Evolutionary conservation across 768 basidiomycete species (phyloP), one percentile per base, ranked within the genome.

Genomic region (Solioccasus polychromus): DNA sequence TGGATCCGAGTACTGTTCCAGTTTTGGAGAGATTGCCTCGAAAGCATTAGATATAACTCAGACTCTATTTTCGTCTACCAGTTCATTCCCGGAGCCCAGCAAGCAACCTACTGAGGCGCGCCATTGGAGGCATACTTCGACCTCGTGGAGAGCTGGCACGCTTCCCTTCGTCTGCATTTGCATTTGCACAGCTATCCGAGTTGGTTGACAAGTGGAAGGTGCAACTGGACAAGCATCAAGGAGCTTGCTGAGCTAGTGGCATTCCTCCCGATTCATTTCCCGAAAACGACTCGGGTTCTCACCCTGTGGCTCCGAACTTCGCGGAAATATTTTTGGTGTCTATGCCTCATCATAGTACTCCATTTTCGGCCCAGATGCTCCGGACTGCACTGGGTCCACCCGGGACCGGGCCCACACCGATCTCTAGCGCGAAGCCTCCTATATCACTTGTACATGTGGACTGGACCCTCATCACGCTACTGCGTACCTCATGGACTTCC

Each of bases 151-250:
- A n/a, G n/a, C n/a, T n/a, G n/a, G n/a, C n/a, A n/a, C n/a, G n/a
- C n/a, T n/a, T n/a, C n/a, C n/a, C n/a, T 44, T 30, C 40, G 2
- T 51, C 42, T 10, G 42, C 39, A 18, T 23, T 35, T 17, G 36
- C 46, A 2, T 45, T 54, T 36, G 28, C 34, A 18, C 39, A 53
- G 18, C 11, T 54, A 14, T 39, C 35, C 15, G 11, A 4, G 12
- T 24, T 46, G 3, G 42, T 36, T 18, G 38, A 24, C 1, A 15
- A 28, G n/a, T 54, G 52, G 53, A 54, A 11, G 20, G 35, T 39
- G 28, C 18, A 31, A 6, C 24, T 50, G 7, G 47, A 50, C 8
- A 20, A 11, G 12, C n/a, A n/a, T n/a, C n/a, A n/a, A n/a, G n/a
- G 47, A 46, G n/a, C 22, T 54, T 6, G 32, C 44, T 4, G 36